phyloP scores from a whole-genome alignment of 2,329 filamentous ascomycete species.

The Tolypocladium capitatum region DNA sequence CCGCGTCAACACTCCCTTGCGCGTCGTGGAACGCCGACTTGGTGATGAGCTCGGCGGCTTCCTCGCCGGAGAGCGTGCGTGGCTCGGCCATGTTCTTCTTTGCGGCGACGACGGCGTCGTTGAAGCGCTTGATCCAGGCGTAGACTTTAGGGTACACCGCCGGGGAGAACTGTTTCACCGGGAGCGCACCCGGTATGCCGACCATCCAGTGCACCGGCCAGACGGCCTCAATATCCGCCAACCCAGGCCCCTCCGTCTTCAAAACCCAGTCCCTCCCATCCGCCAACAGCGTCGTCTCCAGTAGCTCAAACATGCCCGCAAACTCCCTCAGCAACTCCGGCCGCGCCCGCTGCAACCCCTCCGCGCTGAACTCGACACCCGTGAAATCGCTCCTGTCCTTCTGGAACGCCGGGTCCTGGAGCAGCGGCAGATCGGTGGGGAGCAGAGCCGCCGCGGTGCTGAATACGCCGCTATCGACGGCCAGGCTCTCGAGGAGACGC shows the following conservation, averaged over 20 bases:
- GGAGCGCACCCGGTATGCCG: slow-evolving; percentile 40
- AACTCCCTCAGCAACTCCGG: slow-evolving; percentile 45
- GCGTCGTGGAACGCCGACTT: slow-evolving; percentile 31
- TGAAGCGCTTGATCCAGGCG: slow-evolving; percentile 52
- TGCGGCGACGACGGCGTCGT: slow-evolving; percentile 29
- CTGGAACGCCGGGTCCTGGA: slow-evolving; percentile 44
- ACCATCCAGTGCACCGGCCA: slow-evolving; percentile 57
- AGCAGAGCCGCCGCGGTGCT: slow-evolving; percentile 36
- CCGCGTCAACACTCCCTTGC: slow-evolving; percentile 28
- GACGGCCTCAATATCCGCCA: slow-evolving; percentile 57
- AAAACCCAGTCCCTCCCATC: slow-evolving; percentile 57
- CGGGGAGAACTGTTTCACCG: slow-evolving; percentile 35
- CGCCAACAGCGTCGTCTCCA: slow-evolving; percentile 49
- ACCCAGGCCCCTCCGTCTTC: slow-evolving; percentile 32
- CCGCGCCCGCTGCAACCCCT: slow-evolving; percentile 16
- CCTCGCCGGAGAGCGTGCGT: slow-evolving; percentile 34
- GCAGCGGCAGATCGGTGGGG: slow-evolving; percentile 37
- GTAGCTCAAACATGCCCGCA: slow-evolving; percentile 36
- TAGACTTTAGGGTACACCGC: slow-evolving; percentile 45
- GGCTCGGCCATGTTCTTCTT: slow-evolving; percentile 21
- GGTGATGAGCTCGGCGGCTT: slow-evolving; percentile 36
- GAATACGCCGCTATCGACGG: slow-evolving; percentile 46
- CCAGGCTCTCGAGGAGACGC: slow-evolving; percentile 41
- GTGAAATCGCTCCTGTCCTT: slow-evolving; percentile 38
- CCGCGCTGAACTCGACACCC: slow-evolving; percentile 12